Evolutionary conservation across 2,329 filamentous ascomycete species (phyloP).

Genomic region (Cylindrodendrum hubeiense): DNA sequence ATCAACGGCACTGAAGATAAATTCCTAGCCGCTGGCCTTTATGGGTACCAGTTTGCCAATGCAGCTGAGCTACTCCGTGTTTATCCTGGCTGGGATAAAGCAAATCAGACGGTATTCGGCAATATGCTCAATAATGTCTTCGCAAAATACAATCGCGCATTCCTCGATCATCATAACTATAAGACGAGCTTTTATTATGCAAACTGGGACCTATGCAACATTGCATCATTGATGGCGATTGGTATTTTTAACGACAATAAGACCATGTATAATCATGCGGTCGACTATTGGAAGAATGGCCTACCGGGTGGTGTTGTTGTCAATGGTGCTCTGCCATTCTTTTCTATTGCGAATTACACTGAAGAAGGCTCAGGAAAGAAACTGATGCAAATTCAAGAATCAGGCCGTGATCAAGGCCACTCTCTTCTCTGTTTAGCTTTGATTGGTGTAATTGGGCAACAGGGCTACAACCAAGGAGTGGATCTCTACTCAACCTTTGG

Average conservation of each 20-base stretch:
- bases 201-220: conserved; percentile 52
- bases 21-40: conserved; percentile 55
- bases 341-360: conserved; percentile 42
- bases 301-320: too few species aligned
- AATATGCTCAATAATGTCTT: conserved; percentile 14
- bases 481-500: conserved; percentile 50
- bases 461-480: conserved; percentile 56
- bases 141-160: conserved; percentile 3
- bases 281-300: conserved; percentile 56
- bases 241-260: conserved; percentile 57
- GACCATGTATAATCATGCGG: conserved; percentile 53
- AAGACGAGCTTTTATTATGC: conserved; percentile 25
- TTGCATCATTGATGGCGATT: conserved; percentile 55
- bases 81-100: conserved; percentile 48
- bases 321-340: conserved; percentile 45
- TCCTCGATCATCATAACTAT: conserved; percentile 14
- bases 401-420: too few species aligned
- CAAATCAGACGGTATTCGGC: conserved; percentile 17
- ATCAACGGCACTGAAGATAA: conserved; percentile 52
- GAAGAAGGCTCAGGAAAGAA: conserved; percentile 46
- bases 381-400: too few species aligned
- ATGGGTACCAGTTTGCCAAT: conserved; percentile 60
- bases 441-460: conserved; percentile 56
- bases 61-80: conserved; percentile 55
- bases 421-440: too few species aligned